phyloP scores from a whole-genome alignment of 1,139 yeast genomes.

The Candida labiduridarum region DNA sequence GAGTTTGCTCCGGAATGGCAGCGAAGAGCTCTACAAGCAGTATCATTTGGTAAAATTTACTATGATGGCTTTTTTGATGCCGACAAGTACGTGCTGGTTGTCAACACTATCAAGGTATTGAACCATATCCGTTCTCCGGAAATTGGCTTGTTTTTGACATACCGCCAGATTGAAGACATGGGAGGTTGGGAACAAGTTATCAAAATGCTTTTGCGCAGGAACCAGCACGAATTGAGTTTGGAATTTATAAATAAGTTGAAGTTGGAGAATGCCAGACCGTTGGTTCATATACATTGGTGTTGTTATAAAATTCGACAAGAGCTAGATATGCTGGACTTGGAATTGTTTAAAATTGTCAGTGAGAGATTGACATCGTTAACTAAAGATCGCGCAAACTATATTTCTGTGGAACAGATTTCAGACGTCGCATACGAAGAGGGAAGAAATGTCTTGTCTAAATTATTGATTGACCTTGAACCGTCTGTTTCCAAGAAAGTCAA shows the following conservation, averaged over 20 bases:
- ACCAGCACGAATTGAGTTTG: constrained; percentile 64
- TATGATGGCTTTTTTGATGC: constrained; percentile 49
- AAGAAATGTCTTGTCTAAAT: constrained; percentile 64
- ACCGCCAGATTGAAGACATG: constrained; percentile 49
- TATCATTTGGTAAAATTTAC: constrained; percentile 82
- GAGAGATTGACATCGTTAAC: constrained; percentile 39
- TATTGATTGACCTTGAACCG: constrained; percentile 69
- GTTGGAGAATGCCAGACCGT: constrained; percentile 49
- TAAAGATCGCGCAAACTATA: constrained; percentile 24
- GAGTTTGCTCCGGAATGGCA: constrained; percentile 83
- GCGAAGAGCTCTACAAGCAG: constrained; percentile 76
- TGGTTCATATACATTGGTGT: constrained; percentile 81
- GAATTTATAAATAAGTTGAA: constrained; percentile 58
- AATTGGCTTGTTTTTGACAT: constrained; percentile 71
- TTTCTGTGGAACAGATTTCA: constrained; percentile 68
- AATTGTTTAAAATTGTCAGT: constrained; percentile 53
- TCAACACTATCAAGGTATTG: constrained; percentile 64
- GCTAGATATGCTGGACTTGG: constrained; percentile 56
- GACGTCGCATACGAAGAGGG: constrained; percentile 84
- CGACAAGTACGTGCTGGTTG: constrained; percentile 59
- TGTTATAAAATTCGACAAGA: constrained; percentile 65
- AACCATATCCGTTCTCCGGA: constrained; percentile 67
- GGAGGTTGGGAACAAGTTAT: constrained; percentile 63
- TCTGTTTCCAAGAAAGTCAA: constrained; percentile 63
- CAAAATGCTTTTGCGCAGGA: constrained; percentile 59